Evolutionary conservation across 371 early-diverging fungal species (phyloP).

Genomic region (Smittium mucronatum): DNA sequence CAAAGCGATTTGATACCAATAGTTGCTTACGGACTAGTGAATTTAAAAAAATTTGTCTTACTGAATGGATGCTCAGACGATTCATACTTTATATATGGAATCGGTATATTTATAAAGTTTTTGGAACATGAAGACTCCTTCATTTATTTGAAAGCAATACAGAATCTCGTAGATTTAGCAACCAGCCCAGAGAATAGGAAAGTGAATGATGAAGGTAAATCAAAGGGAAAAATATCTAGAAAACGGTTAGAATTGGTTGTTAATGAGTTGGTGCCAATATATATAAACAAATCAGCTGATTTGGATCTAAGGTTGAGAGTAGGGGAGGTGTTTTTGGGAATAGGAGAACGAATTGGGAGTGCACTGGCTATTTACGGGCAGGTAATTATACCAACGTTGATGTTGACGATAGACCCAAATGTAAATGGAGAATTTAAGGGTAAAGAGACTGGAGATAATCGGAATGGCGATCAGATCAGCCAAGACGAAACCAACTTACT

Average conservation of each 20-base stretch:
- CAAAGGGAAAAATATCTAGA: constrained; percentile 71
- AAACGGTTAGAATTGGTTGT: constrained; percentile 70
- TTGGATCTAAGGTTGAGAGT: constrained; percentile 66
- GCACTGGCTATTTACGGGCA: constrained; percentile 62
- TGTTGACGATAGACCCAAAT: constrained; percentile 39
- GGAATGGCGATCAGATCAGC: constrained; percentile 8
- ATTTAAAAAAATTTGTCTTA: constrained; percentile 58
- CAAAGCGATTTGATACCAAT: constrained; percentile 70
- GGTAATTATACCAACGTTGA: constrained; percentile 41
- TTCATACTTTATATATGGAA: constrained; percentile 16
- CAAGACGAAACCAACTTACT: constrained; percentile 20
- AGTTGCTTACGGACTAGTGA: constrained; percentile 71
- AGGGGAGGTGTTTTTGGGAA: constrained; percentile 79
- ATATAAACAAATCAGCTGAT: constrained; percentile 33
- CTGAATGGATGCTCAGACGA: neutral
- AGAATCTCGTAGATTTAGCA: constrained; percentile 14
- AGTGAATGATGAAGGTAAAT: constrained; percentile 74
- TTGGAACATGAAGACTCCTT: constrained; percentile 7
- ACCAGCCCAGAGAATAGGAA: constrained; percentile 31
- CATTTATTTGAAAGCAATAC: constrained; percentile 9
- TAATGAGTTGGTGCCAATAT: constrained; percentile 48
- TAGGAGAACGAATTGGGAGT: constrained; percentile 62
- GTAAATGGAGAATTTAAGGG: neutral
- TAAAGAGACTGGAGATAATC: neutral
- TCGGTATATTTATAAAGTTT: neutral